These are phyloP conservation scores for Phaeoacremonium minimum DNA, from an alignment of 2,329 filamentous ascomycete species.

Conservation along the genomic window DNA sequence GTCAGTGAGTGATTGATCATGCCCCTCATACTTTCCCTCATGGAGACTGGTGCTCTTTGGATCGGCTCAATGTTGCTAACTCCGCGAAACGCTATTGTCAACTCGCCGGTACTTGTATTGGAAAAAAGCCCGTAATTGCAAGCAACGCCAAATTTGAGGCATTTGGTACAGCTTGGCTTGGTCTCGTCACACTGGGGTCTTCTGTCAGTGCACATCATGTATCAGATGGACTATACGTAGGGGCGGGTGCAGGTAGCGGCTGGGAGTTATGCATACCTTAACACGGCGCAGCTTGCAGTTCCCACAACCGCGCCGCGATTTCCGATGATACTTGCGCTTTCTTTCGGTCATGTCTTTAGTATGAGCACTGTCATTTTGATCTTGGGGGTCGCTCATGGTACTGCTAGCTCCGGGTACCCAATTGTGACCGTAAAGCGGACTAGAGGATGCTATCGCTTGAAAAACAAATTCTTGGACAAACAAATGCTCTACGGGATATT, in stretches of 20 bases:
- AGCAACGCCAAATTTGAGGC: constrained; percentile 37
- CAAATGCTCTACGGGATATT: no score
- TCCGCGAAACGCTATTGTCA: constrained; percentile 24
- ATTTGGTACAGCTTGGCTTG: constrained; percentile 43
- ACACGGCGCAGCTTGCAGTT: constrained; percentile 53
- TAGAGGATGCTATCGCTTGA: no score
- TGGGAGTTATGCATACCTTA: constrained; percentile 37
- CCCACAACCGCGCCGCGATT: constrained; percentile 48
- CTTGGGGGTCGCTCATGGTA: no score
- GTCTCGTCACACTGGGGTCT: constrained; percentile 51
- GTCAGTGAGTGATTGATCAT: constrained; percentile 13
- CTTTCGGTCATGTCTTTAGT: no score
- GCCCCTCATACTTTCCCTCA: constrained; percentile 11
- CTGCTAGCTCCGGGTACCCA: no score
- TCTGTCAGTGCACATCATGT: no score
- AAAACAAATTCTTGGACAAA: no score
- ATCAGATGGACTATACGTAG: background rate
- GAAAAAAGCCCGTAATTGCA: constrained; percentile 37
- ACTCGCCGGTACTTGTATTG: constrained; percentile 12
- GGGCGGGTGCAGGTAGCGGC: background rate
- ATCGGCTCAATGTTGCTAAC: constrained; percentile 12
- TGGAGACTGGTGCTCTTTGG: constrained; percentile 10
- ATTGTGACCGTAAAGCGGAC: no score
- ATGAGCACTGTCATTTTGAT: no score
- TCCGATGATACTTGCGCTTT: constrained; percentile 38